Evolutionary conservation across 805 yeast genomes (phyloP).

Genomic region (Wickerhamomyces silvicola): DNA sequence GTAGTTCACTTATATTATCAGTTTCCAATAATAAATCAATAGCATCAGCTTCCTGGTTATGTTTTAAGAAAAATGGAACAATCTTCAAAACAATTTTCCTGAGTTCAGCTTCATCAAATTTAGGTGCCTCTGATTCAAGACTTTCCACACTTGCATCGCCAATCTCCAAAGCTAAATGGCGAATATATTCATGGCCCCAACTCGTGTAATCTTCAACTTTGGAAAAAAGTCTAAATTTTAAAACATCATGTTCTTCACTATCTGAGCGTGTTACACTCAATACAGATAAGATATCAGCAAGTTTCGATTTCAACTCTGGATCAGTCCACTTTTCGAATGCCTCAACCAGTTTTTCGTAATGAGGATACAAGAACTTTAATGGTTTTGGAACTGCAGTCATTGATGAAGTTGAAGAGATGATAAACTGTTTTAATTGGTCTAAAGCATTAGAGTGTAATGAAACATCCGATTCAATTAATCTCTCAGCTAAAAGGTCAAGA

Average conservation of each 20-base stretch:
- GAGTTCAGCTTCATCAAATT: conserved; percentile 36
- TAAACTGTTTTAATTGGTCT: conserved; percentile 63
- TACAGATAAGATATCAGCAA: conserved; percentile 89
- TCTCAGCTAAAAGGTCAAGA: conserved; percentile 80
- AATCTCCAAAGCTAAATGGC: conserved; percentile 92
- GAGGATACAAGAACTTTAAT: conserved; percentile 87
- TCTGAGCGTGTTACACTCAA: conserved; percentile 92
- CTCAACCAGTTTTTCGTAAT: conserved; percentile 60
- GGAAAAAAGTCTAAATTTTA: conserved; percentile 69
- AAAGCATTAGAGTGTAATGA: conserved; percentile 53
- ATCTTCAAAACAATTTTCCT: conserved; percentile 65
- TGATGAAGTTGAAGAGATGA: conserved; percentile 90
- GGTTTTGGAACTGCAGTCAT: conserved; percentile 99
- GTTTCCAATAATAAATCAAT: conserved; percentile 88
- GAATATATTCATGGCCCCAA: conserved; percentile 98
- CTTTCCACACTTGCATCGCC: conserved; percentile 76
- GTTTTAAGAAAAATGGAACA: conserved; percentile 84
- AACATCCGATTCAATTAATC: conserved; percentile 49
- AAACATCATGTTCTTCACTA: conserved; percentile 69
- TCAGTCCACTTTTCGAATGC: conserved; percentile 65
- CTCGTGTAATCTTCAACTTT: conserved; percentile 54
- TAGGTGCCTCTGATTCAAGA: conserved; percentile 28
- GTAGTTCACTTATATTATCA: conserved; percentile 77
- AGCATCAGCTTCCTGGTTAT: conserved; percentile 98
- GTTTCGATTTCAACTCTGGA: conserved; percentile 39